Evolutionary conservation across 805 yeast genomes (phyloP).

Genomic region (Yamadazyma scolyti): DNA sequence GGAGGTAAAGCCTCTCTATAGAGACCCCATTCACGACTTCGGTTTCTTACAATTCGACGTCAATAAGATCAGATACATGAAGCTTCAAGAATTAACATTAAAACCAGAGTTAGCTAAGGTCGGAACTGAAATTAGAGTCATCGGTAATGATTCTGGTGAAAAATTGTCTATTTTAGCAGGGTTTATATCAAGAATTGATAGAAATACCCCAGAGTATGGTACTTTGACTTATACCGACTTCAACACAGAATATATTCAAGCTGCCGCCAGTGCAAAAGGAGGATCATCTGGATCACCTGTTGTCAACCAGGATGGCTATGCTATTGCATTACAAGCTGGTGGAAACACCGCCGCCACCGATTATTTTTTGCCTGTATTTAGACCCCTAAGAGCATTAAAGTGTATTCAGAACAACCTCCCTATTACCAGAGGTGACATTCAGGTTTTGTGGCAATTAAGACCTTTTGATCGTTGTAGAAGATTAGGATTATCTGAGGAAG

Average conservation of each 20-base stretch:
- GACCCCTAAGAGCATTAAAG: constrained; percentile 76
- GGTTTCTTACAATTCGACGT: constrained; percentile 85
- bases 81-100: constrained; percentile 59
- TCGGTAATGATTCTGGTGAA: constrained; percentile 97
- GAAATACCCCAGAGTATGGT: constrained; percentile 95
- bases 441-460: constrained; percentile 80
- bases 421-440: constrained; percentile 87
- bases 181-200: constrained; percentile 76
- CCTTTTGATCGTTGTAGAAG: constrained; percentile 91
- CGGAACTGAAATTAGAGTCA: constrained; percentile 92
- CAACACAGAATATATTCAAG: constrained; percentile 91
- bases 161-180: constrained; percentile 86
- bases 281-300: constrained; percentile 97
- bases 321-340: constrained; percentile 92
- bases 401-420: constrained; percentile 60
- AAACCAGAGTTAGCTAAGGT: constrained; percentile 82
- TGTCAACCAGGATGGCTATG: constrained; percentile 82
- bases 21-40: constrained; percentile 95
- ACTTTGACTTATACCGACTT: constrained; percentile 84
- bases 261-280: constrained; percentile 94
- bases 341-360: constrained; percentile 91
- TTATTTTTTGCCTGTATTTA: constrained; percentile 80
- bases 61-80: constrained; percentile 64
- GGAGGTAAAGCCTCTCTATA: constrained; percentile 76
- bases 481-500: constrained; percentile 72